These are phyloP conservation scores for Fistulifera pelliculosa DNA, from an alignment of 108 stramenopile genomes.

Conservation along the genomic window DNA sequence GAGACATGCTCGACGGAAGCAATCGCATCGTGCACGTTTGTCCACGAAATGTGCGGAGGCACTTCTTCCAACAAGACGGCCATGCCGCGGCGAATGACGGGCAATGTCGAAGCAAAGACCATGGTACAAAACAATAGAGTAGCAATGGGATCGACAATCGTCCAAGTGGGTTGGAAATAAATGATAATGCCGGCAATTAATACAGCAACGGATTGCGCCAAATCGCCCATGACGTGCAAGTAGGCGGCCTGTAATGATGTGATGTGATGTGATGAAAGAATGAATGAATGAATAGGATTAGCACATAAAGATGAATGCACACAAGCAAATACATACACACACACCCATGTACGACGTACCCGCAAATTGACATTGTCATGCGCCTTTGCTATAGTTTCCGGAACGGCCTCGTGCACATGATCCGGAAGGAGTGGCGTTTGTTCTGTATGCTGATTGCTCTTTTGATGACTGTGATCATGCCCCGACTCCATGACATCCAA, in stretches of 20 bases:
- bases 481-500: background rate
- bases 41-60: constrained; percentile 67
- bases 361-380: constrained; percentile 1
- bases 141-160: constrained; percentile 84
- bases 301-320: too few relatives aligned
- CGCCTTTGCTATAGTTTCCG: background rate
- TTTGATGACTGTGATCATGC: background rate
- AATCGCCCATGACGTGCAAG: constrained; percentile 90
- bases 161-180: constrained; percentile 79
- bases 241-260: constrained; percentile 74
- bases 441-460: background rate
- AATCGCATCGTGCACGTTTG: constrained; percentile 49
- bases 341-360: too few relatives aligned
- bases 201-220: constrained; percentile 88
- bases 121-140: constrained; percentile 87
- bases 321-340: too few relatives aligned
- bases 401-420: constrained; percentile 4
- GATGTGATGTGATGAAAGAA: constrained; percentile 9
- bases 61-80: constrained; percentile 87
- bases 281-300: too few relatives aligned
- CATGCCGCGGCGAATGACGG: constrained; percentile 50
- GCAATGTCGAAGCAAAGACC: constrained; percentile 79
- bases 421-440: background rate
- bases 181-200: constrained; percentile 85
- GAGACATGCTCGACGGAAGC: constrained; percentile 41